phyloP scores from a whole-genome alignment of 176 grass and related monocot species.

The Oryza nivara region DNA sequence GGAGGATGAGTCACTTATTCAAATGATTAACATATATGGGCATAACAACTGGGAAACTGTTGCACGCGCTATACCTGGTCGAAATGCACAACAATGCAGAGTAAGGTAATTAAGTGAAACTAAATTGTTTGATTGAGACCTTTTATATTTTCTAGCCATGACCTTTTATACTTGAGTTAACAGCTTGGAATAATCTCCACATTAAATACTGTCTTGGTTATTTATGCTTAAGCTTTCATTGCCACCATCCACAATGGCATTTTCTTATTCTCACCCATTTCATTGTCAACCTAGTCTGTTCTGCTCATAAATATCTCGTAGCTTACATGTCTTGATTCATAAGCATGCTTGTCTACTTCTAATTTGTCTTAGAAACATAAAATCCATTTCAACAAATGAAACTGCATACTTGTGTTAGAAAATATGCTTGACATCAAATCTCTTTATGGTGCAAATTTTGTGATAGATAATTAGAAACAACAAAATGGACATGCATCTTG shows the following conservation, averaged over 20 bases:
- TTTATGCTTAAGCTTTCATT: slow-evolving; percentile 29
- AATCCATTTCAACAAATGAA: slow-evolving; percentile 12
- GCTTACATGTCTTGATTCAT: neutral
- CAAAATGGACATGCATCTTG: slow-evolving; percentile 21
- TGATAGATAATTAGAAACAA: slow-evolving; percentile 10
- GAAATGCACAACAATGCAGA: slow-evolving; percentile 57
- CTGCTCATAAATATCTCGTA: neutral
- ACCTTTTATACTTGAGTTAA: neutral
- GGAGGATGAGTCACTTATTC: slow-evolving; percentile 69
- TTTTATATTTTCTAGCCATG: slow-evolving; percentile 26
- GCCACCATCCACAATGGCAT: slow-evolving; percentile 2
- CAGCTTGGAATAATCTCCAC: neutral
- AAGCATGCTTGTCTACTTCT: slow-evolving; percentile 4
- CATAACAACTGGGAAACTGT: slow-evolving; percentile 56
- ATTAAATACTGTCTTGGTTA: slow-evolving; percentile 6
- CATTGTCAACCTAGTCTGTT: slow-evolving; percentile 16
- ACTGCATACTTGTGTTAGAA: slow-evolving; percentile 19
- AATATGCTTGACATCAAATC: neutral
- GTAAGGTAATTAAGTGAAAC: slow-evolving; percentile 46
- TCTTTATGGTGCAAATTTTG: slow-evolving; percentile 12
- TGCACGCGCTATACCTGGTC: slow-evolving; percentile 57
- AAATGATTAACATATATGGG: slow-evolving; percentile 64
- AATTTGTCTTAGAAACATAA: neutral
- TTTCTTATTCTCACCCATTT: slow-evolving; percentile 13
- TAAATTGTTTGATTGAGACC: slow-evolving; percentile 20